These are phyloP conservation scores for Trichosphaerium sp. DNA, from an alignment of 78 protist species.

Conservation along the genomic window DNA sequence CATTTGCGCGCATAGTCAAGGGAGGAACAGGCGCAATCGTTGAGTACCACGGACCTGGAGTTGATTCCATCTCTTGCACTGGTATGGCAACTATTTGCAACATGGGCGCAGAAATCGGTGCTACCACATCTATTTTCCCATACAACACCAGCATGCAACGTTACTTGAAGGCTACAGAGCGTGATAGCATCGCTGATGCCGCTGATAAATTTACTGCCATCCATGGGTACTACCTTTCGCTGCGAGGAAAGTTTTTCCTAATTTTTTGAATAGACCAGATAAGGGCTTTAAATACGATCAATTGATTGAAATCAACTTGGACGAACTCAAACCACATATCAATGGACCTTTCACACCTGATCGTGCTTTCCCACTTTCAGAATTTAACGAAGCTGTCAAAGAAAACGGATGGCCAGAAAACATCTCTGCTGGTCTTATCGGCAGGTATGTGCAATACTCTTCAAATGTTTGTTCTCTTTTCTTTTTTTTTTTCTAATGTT, in stretches of 20 bases:
- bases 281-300: constrained; percentile 71
- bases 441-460: too few species aligned
- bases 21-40: constrained; percentile 89
- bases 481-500: too few species aligned
- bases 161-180: constrained; percentile 76
- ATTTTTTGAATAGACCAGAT: constrained; percentile 7
- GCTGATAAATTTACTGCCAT: constrained; percentile 2
- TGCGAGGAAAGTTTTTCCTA: neutral
- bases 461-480: too few species aligned
- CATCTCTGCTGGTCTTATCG: constrained; percentile 79
- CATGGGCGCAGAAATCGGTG: constrained; percentile 96
- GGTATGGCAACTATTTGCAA: constrained; percentile 93
- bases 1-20: too few species aligned
- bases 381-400: constrained; percentile 37
- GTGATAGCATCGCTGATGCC: constrained; percentile 52
- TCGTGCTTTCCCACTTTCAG: constrained; percentile 54
- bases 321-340: constrained; percentile 77
- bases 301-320: constrained; percentile 74
- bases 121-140: constrained; percentile 94
- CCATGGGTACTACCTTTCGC: neutral
- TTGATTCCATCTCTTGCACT: constrained; percentile 73
- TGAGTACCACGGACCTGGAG: constrained; percentile 88
- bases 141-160: constrained; percentile 67
- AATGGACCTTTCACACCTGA: constrained; percentile 97
- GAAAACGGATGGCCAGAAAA: constrained; percentile 83